Evolutionary conservation across 495 filamentous ascomycete species (phyloP), one percentile per base, ranked within the genome.

Genomic region (Daldinia decipiens): DNA sequence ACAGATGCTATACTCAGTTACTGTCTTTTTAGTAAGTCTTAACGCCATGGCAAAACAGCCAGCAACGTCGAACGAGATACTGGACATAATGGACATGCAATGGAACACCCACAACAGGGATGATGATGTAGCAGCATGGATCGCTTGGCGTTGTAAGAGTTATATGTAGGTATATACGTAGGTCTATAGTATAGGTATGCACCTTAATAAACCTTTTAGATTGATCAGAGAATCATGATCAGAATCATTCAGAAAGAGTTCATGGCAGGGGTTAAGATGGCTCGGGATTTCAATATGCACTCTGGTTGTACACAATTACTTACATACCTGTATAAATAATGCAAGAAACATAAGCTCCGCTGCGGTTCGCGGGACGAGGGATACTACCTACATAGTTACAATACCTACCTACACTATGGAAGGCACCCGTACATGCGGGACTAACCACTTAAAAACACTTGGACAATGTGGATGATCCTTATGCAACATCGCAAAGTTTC

Each of bases 271-370:
- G 60, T 61, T 61, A 43, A 24, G 59, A 62, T 61, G 64, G 64
- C 64, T 72, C 70, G 70, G 70, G 70, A 68, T 36, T 72, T 64
- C 59, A 68, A 51, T 7, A 59, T 68, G 70, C 64, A 65, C 70
- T 57, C 70, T 59, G 50, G 60, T 68, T 65, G 19, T 24, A 45
- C 17, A 45, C 4, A n/a, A 17, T 45, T 45, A 36, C 34, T 27
- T 27, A 24, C 21, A 24, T 24, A 24, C 21, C 21, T 24, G 21
- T 24, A 24, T 27, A 57, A 67, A 62, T 65, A 65, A 73, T 73
- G 66, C 70, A 65, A 65, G 61, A 57, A 73, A 73, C 70, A 70
- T 73, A 69, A 73, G 66, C 58, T 73, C 70, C 66, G 70, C 70
- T 70, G 61, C 62, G 62, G 65, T 70, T 68, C 70, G 70, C 65